Evolutionary conservation across 1,139 yeast genomes (phyloP).

Genomic region (Sugiyamaella neomexicana): DNA sequence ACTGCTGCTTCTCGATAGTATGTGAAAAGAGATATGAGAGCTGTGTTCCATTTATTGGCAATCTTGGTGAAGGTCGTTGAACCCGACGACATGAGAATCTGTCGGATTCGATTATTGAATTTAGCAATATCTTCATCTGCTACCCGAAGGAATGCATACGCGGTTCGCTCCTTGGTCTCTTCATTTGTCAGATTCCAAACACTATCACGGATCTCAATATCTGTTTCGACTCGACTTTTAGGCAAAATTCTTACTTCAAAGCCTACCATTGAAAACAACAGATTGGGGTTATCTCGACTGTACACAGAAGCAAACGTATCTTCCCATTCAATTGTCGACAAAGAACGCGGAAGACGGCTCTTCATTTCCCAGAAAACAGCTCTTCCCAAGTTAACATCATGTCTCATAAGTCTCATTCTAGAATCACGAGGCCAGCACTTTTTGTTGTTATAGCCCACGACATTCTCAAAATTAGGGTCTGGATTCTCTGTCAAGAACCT

Average conservation of each 20-base stretch:
- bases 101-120: slow-evolving; percentile 83
- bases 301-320: slow-evolving; percentile 84
- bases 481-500: slow-evolving; percentile 82
- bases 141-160: slow-evolving; percentile 84
- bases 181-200: slow-evolving; percentile 86
- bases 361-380: slow-evolving; percentile 92
- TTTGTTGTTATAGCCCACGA: slow-evolving; percentile 84
- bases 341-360: slow-evolving; percentile 72
- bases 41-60: slow-evolving; percentile 96
- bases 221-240: slow-evolving; percentile 53
- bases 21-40: slow-evolving; percentile 79
- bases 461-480: slow-evolving; percentile 84
- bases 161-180: slow-evolving; percentile 78
- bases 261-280: slow-evolving; percentile 89
- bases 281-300: slow-evolving; percentile 84
- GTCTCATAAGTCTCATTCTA: slow-evolving; percentile 86
- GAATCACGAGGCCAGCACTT: slow-evolving; percentile 94
- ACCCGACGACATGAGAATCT: slow-evolving; percentile 92
- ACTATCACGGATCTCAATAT: slow-evolving; percentile 58
- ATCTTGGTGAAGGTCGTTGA: slow-evolving; percentile 93
- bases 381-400: slow-evolving; percentile 88
- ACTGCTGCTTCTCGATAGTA: slow-evolving; percentile 93
- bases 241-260: slow-evolving; percentile 92
- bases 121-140: slow-evolving; percentile 74
- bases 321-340: slow-evolving; percentile 77